phyloP scores from a whole-genome alignment of 345 rosid species.

The Arabis hirsuta region DNA sequence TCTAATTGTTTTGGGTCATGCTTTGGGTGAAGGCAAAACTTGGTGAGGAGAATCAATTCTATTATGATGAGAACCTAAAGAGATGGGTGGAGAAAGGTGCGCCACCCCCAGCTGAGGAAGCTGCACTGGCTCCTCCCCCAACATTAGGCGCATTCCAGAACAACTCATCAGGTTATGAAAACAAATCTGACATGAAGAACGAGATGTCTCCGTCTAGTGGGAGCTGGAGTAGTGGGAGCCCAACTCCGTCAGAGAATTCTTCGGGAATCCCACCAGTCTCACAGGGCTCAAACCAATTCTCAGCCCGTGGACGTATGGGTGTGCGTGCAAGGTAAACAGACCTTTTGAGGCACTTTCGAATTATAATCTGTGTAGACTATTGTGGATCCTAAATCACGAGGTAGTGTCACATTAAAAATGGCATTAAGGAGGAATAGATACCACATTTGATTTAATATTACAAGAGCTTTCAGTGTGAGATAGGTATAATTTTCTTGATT shows the following conservation, averaged over 20 bases:
- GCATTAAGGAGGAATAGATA: conserved; percentile 12
- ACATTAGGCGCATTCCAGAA: conserved; percentile 66
- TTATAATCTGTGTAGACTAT: not conserved
- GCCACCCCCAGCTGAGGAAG: conserved; percentile 81
- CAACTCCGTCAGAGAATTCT: conserved; percentile 56
- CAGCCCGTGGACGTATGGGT: conserved; percentile 89
- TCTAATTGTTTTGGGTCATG: conserved; percentile 37
- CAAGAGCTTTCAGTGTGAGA: not conserved
- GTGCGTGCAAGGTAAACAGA: conserved; percentile 77
- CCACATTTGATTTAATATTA: not conserved
- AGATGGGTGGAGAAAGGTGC: conserved; percentile 99
- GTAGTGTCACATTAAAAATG: conserved; percentile 23
- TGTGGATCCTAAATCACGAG: conserved; percentile 6
- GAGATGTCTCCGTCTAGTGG: conserved; percentile 60
- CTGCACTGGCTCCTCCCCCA: conserved; percentile 90
- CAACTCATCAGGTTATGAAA: conserved; percentile 66
- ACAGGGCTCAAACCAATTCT: conserved; percentile 75
- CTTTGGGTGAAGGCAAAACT: conserved; percentile 77
- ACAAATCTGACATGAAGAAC: conserved; percentile 45
- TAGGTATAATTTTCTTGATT: not conserved
- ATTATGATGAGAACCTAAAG: conserved; percentile 90
- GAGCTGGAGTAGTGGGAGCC: conserved; percentile 55
- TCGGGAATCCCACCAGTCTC: conserved; percentile 86
- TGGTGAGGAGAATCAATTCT: conserved; percentile 87
- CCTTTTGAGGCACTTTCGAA: not conserved